phyloP scores from a whole-genome alignment of 78 protist species.

The Chrysochromulina parva region DNA sequence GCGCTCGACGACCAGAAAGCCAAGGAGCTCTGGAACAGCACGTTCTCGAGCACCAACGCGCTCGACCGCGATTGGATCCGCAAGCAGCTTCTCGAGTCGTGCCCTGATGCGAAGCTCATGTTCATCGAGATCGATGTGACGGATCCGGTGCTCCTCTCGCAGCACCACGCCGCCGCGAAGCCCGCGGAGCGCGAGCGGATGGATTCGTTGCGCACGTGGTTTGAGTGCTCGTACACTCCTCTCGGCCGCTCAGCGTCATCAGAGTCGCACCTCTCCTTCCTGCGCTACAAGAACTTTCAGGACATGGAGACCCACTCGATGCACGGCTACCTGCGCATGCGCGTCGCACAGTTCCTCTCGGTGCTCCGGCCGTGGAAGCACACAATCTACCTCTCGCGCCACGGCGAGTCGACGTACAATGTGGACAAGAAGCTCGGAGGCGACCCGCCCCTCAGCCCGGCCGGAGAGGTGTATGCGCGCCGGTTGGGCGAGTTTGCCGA shows the following conservation, averaged over 20 bases:
- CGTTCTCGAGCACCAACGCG: not conserved
- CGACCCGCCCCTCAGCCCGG: conserved; percentile 68
- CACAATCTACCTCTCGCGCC: conserved; percentile 82
- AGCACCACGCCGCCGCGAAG: not conserved
- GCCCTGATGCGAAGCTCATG: not conserved
- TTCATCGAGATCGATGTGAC: not conserved
- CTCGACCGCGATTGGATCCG: too few species aligned
- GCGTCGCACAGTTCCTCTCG: not conserved
- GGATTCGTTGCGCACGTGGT: too few species aligned
- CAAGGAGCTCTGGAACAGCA: not conserved
- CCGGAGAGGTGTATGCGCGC: not conserved
- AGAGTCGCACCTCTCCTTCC: not conserved
- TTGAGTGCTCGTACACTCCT: too few species aligned
- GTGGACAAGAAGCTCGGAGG: conserved; percentile 82
- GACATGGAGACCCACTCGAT: not conserved
- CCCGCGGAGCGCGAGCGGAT: too few species aligned
- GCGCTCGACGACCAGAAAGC: not conserved
- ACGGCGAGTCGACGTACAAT: conserved; percentile 88
- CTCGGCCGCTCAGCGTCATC: too few species aligned
- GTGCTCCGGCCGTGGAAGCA: not conserved
- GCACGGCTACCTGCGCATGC: not conserved
- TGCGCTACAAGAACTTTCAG: not conserved
- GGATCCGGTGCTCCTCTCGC: not conserved
- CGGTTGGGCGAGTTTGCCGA: not conserved
- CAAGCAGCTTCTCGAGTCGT: too few species aligned